Percentiles rank a stretch among this genome's conserved stretches.
These are phyloP conservation scores for Rhinocladiella mackenziei DNA, from an alignment of 2,329 filamentous ascomycete genomes.

Conservation along the genomic window DNA sequence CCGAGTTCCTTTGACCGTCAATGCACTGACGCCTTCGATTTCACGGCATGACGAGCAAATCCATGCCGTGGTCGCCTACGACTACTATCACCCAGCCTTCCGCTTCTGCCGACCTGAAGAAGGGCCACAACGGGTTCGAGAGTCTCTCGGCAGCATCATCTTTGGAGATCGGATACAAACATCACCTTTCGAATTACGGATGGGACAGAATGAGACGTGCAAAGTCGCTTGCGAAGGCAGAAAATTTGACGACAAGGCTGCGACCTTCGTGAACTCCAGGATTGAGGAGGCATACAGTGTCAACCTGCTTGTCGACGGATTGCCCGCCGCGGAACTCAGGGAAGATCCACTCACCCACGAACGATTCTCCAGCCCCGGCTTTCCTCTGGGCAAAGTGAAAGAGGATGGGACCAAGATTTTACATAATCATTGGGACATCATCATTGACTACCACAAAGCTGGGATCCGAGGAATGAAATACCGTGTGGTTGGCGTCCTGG, in stretches of 20 bases:
- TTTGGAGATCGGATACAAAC: slow-evolving; percentile 97
- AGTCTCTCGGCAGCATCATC: slow-evolving; percentile 90
- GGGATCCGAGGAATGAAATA: slow-evolving; percentile 62
- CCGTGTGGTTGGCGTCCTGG: slow-evolving; percentile 86
- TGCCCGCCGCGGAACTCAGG: slow-evolving; percentile 83
- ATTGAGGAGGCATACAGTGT: slow-evolving; percentile 85
- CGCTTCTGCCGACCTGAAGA: slow-evolving; percentile 79
- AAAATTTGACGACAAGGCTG: slow-evolving; percentile 62
- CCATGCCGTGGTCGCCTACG: slow-evolving; percentile 89
- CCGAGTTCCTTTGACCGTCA: slow-evolving; percentile 82
- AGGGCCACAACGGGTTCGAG: slow-evolving; percentile 73
- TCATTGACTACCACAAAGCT: slow-evolving; percentile 82
- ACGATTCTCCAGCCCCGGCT: slow-evolving; percentile 87
- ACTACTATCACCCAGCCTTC: slow-evolving; percentile 88
- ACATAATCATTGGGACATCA: slow-evolving; percentile 95
- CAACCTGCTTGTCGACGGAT: slow-evolving; percentile 92
- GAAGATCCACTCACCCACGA: slow-evolving; percentile 70
- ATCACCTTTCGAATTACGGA: slow-evolving; percentile 85
- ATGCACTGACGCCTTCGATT: slow-evolving; percentile 82
- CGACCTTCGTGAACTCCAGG: slow-evolving; percentile 74
- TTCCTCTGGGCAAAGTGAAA: slow-evolving; percentile 64
- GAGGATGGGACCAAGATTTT: slow-evolving; percentile 58
- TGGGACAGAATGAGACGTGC: slow-evolving; percentile 84
- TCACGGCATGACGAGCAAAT: slow-evolving; percentile 73
- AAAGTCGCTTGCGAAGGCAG: slow-evolving; percentile 69